Evolutionary conservation across 208 protist species (phyloP), one percentile per base, ranked within the genome.

Genomic region (Trypanosoma boissoni): DNA sequence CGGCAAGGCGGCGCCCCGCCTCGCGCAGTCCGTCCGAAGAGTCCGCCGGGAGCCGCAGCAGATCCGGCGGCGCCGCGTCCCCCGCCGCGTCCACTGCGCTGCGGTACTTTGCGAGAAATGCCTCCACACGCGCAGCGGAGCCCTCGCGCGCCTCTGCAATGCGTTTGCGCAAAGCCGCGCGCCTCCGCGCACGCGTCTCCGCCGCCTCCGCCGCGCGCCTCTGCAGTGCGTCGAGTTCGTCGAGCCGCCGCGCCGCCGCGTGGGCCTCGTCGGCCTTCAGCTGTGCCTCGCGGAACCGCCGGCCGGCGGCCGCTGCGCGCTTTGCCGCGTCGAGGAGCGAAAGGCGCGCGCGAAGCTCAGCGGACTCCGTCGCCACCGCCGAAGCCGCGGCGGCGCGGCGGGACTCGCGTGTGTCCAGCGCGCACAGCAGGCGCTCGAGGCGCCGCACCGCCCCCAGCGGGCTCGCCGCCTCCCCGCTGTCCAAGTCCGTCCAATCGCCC

Each of bases 11-110:
- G 18, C 34, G 36, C 28, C 50, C 41, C 2, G 51, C 60, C 18
- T 57, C 43, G 14, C 24, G 23, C 24, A 66, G 51, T 2, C 58
- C 50, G 44, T 58, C 41, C 7, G 10, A n/a, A 24, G 29, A 39
- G 9, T 58, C 50, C 20, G 4, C 41, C 12, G 39, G 1, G 9
- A 66, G n/a, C 41, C 58, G 60, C 31, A 58, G 34, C 6, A 58
- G 28, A 21, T 66, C 45, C 29, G 28, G 39, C 2, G 51, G 50
- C 1, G 34, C 9, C 21, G 51, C 28, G 21, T 44, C 24, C 42
- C 31, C 28, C 9, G 50, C 51, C 23, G 8, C 31, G 8, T 34
- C 18, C 51, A 66, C 51, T 26, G 41, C 21, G n/a, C 37, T 52
- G 36, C 23, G 26, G 28, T 66, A 66, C 0, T 28, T 16, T 10